Percentiles rank a stretch among this genome's conserved stretches.
These are phyloP conservation scores for Suhomyces kilbournensis DNA, from an alignment of 805 yeast genomes.

Conservation along the genomic window DNA sequence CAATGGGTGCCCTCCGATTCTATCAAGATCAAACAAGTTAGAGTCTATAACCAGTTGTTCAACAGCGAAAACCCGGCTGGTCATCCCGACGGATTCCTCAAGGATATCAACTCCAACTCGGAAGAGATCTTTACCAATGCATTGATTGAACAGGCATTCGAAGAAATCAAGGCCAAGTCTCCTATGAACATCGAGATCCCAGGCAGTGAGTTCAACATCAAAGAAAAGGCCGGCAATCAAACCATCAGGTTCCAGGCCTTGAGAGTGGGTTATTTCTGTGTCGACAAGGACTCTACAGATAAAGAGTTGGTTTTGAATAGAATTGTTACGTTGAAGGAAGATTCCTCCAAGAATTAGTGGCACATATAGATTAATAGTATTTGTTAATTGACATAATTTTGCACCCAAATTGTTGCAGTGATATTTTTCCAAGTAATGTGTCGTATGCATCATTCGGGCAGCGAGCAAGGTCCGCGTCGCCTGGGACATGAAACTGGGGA, in stretches of 20 bases:
- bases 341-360: constrained; percentile 48
- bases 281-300: constrained; percentile 71
- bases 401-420: no score
- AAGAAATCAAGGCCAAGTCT: constrained; percentile 60
- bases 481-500: not conserved
- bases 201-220: constrained; percentile 63
- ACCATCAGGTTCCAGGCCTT: constrained; percentile 97
- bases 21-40: constrained; percentile 64
- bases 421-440: no score
- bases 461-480: not conserved
- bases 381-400: no score
- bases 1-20: constrained; percentile 89
- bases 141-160: constrained; percentile 72
- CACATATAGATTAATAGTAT: not conserved
- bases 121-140: constrained; percentile 67
- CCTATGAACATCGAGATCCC: constrained; percentile 71
- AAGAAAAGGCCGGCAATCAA: constrained; percentile 64
- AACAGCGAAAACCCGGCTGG: constrained; percentile 86
- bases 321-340: constrained; percentile 91
- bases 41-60: constrained; percentile 86
- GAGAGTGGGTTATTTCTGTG: constrained; percentile 92
- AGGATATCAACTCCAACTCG: constrained; percentile 77
- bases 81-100: constrained; percentile 83
- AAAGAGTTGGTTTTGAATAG: constrained; percentile 75
- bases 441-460: not conserved